Conservation (phyloP, 192 early-diverging fungal species). For the Dimargaris cristalligena region DNA sequence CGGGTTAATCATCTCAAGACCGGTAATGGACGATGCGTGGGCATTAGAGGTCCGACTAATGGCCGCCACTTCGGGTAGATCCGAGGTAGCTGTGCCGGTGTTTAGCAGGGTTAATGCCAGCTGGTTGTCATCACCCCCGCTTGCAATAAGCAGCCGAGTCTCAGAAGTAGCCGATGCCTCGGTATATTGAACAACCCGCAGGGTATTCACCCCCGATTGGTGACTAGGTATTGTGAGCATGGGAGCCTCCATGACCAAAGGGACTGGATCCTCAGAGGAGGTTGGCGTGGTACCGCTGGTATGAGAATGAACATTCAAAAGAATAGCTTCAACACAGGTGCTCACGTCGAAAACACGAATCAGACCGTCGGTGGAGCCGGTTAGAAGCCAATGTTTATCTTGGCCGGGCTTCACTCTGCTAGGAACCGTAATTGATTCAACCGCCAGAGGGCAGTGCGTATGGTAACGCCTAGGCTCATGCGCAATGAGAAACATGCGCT, state of each 20-base stretch:
- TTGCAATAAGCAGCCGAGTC: slow-evolving; percentile 23
- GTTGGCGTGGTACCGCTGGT: background rate
- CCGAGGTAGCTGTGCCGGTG: background rate
- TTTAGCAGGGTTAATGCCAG: slow-evolving; percentile 10
- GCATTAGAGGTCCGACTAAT: background rate
- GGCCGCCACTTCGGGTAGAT: background rate
- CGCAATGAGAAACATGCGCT: slow-evolving; percentile 14
- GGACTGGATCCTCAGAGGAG: background rate
- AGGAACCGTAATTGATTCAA: background rate
- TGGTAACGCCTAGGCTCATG: slow-evolving; percentile 9
- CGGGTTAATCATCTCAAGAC: background rate
- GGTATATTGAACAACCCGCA: slow-evolving; percentile 18
- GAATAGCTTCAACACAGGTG: background rate
- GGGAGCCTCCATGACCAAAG: background rate
- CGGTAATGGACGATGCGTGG: slow-evolving; percentile 4
- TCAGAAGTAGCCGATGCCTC: background rate
- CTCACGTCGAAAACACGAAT: slow-evolving; percentile 17
- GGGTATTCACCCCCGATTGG: slow-evolving; percentile 52
- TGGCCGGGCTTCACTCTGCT: background rate
- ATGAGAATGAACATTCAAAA: background rate
- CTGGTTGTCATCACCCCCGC: slow-evolving; percentile 63
- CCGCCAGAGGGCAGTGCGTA: slow-evolving; percentile 17
- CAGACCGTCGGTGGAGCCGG: slow-evolving; percentile 20
- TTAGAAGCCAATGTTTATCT: slow-evolving; percentile 11
- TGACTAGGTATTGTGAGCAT: slow-evolving; percentile 13